These are phyloP conservation scores for Dryadomyces quercivorus DNA, from an alignment of 2,329 filamentous ascomycete genomes.

Conservation along the genomic window DNA sequence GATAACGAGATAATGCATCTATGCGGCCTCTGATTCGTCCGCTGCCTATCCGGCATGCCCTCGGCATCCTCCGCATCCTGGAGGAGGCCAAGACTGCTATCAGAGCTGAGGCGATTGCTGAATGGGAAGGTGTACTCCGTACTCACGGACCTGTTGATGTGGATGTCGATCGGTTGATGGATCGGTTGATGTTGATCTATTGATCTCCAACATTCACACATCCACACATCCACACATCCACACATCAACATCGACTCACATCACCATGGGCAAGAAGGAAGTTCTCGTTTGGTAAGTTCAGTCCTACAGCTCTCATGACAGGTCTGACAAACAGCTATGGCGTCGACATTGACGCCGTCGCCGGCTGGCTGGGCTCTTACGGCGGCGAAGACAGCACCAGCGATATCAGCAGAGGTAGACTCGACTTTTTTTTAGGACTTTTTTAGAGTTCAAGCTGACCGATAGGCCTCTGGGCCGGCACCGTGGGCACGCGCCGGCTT, in stretches of 20 bases:
- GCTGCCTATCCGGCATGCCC: not conserved
- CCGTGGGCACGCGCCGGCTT: conserved; percentile 50
- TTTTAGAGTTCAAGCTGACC: no score
- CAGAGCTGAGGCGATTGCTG: no score
- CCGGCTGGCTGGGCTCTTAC: conserved; percentile 65
- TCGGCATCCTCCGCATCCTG: not conserved
- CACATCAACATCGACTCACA: no score
- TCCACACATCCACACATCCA: no score
- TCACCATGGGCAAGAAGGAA: not conserved
- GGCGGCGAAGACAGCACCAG: conserved; percentile 59
- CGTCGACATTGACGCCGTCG: conserved; percentile 65
- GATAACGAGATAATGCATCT: not conserved
- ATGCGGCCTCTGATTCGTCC: not conserved
- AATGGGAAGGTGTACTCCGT: no score
- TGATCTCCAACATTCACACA: no score
- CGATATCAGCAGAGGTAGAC: conserved; percentile 51
- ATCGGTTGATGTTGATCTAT: no score
- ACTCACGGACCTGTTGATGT: no score
- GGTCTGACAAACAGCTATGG: conserved; percentile 38
- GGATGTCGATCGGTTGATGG: no score
- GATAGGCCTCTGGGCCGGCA: conserved; percentile 55
- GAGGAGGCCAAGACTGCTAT: no score
- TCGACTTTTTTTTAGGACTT: no score
- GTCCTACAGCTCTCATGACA: not conserved
- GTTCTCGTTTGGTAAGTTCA: not conserved